These are phyloP conservation scores for Sambucus nigra DNA, from an alignment of 129 eudicot genomes.

Conservation along the genomic window DNA sequence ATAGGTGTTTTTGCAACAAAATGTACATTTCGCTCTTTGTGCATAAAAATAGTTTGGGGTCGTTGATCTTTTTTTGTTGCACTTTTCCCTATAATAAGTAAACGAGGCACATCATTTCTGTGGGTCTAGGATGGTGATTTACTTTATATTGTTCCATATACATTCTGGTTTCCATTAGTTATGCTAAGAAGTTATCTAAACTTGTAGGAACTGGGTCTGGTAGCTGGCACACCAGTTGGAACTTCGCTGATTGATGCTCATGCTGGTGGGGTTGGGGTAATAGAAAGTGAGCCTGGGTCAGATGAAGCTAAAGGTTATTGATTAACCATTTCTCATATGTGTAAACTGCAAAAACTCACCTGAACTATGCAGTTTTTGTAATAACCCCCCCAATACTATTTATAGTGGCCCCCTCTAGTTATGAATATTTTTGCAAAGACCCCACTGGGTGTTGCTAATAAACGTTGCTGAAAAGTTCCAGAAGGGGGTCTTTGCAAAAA, in stretches of 20 bases:
- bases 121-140: slow-evolving; percentile 12
- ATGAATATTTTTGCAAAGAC: too few species aligned
- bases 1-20: too few species aligned
- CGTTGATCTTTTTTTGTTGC: too few species aligned
- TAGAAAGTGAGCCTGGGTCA: slow-evolving; percentile 70
- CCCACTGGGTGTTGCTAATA: too few species aligned
- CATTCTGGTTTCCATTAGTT: not conserved
- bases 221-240: slow-evolving; percentile 82
- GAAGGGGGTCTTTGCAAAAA: too few species aligned
- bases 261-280: slow-evolving; percentile 99
- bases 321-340: not conserved
- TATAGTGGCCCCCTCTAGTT: too few species aligned
- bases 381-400: too few species aligned
- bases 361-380: too few species aligned
- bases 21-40: too few species aligned
- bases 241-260: slow-evolving; percentile 98
- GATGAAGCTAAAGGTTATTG: slow-evolving; percentile 40
- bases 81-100: not conserved
- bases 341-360: too few species aligned
- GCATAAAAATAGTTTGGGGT: too few species aligned
- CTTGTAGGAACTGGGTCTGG: slow-evolving; percentile 75
- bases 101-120: slow-evolving; percentile 5
- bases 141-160: not conserved
- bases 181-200: slow-evolving; percentile 9
- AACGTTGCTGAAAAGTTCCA: too few species aligned